Conservation (phyloP, 83 land plant genomes). For the Picea abies region DNA sequence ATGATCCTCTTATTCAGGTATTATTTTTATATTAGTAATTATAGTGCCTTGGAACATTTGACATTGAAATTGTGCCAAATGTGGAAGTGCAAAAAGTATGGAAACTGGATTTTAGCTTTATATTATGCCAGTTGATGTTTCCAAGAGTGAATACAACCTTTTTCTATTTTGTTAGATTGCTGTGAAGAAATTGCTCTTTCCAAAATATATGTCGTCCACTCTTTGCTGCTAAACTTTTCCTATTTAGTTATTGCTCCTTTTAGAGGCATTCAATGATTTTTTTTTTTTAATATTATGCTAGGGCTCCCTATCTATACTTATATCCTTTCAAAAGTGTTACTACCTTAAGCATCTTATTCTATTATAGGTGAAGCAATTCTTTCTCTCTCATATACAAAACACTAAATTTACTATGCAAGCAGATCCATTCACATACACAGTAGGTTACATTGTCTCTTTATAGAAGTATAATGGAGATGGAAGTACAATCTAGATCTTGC, state of each 20-base stretch:
- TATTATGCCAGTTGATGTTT: not conserved
- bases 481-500: no score
- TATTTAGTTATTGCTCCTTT: not conserved
- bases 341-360: no score
- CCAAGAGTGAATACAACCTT: not conserved
- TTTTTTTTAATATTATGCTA: not conserved
- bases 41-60: not conserved
- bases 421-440: no score
- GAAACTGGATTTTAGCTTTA: not conserved
- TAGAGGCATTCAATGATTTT: not conserved
- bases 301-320: not conserved
- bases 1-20: conserved; percentile 91
- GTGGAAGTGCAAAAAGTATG: not conserved
- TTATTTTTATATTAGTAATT: not conserved
- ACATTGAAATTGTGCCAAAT: not conserved
- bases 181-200: not conserved
- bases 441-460: no score
- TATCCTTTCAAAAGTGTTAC: no score
- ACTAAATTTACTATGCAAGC: no score
- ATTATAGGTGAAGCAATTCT: not conserved
- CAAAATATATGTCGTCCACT: not conserved
- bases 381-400: not conserved
- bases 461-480: no score
- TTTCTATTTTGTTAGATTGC: not conserved
- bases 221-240: not conserved